Conservation (phyloP, 2,329 filamentous ascomycete genomes). For the Tolypocladium pustulatum region DNA sequence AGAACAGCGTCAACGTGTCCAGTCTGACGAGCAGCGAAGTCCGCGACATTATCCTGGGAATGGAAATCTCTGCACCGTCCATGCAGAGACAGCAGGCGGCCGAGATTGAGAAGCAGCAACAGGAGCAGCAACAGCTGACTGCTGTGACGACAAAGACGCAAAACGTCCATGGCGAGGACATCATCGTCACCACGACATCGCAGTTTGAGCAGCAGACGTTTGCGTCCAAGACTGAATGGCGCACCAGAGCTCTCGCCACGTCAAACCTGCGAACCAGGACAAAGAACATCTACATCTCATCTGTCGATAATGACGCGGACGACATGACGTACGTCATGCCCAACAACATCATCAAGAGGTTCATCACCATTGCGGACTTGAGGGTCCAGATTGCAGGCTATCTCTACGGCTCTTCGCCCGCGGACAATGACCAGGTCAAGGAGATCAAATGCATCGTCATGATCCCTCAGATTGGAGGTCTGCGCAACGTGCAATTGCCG, state of each 20-base stretch:
- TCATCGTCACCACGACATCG: conserved; percentile 95
- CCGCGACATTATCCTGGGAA: conserved; percentile 94
- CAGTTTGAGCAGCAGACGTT: conserved; percentile 97
- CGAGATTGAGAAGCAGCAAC: conserved; percentile 97
- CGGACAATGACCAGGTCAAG: conserved; percentile 94
- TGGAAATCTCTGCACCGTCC: conserved; percentile 97
- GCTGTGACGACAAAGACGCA: conserved; percentile 97
- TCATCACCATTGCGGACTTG: conserved; percentile 94
- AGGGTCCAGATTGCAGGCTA: conserved; percentile 95
- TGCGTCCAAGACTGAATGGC: conserved; percentile 97
- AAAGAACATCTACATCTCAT: conserved; percentile 98
- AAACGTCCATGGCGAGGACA: conserved; percentile 93
- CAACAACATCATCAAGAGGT: conserved; percentile 96
- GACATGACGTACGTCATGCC: conserved; percentile 97
- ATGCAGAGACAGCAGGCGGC: conserved; percentile 97
- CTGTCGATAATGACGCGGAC: conserved; percentile 83
- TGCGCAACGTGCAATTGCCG: conserved; percentile 83
- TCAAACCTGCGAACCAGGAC: conserved; percentile 87
- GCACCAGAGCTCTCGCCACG: conserved; percentile 90
- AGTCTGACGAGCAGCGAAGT: conserved; percentile 96
- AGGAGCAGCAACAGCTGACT: conserved; percentile 92
- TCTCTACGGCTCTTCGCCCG: conserved; percentile 83
- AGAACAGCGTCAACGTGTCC: conserved; percentile 98
- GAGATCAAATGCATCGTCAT: conserved; percentile 95
- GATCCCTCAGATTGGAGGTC: conserved; percentile 91